phyloP scores from a whole-genome alignment of 768 basidiomycete genomes.

The Cystobasidium tubakii region DNA sequence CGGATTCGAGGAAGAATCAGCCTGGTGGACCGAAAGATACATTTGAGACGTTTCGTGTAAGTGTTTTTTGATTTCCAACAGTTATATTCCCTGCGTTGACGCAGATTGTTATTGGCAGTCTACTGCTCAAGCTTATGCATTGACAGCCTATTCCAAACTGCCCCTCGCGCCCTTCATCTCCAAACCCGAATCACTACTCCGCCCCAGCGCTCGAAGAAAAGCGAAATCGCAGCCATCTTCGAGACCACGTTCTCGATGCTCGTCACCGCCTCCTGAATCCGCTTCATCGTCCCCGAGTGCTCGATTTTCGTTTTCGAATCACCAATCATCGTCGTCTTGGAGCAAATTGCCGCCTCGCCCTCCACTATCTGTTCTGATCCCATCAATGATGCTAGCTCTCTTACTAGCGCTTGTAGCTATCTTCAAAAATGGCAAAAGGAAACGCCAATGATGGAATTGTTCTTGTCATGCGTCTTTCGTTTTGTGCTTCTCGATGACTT shows the following conservation, averaged over 20 bases:
- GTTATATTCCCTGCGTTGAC: neutral
- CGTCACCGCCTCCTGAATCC: neutral
- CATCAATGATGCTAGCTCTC: conserved; percentile 22
- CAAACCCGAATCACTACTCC: neutral
- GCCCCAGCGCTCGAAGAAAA: neutral
- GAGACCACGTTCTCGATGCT: neutral
- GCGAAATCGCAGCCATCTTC: neutral
- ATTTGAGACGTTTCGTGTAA: neutral
- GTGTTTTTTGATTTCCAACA: neutral
- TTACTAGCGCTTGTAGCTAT: conserved; percentile 19
- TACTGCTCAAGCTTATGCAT: neutral
- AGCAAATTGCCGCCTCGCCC: conserved; percentile 20
- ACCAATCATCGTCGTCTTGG: neutral
- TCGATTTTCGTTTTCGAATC: neutral
- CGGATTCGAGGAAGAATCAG: neutral
- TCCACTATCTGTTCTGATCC: conserved; percentile 12
- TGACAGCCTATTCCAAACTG: neutral
- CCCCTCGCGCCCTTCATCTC: neutral
- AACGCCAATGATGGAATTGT: neutral
- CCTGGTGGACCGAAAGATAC: neutral
- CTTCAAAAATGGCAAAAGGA: conserved; percentile 6
- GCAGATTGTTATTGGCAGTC: too few relatives aligned
- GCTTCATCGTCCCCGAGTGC: neutral
- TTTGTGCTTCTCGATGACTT: neutral
- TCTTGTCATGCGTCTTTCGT: too few relatives aligned